Percentiles rank a stretch among this genome's conserved stretches.
These are phyloP conservation scores for Sanguinoderma infundibulare DNA, from an alignment of 1,284 basidiomycete genomes.

Conservation along the genomic window DNA sequence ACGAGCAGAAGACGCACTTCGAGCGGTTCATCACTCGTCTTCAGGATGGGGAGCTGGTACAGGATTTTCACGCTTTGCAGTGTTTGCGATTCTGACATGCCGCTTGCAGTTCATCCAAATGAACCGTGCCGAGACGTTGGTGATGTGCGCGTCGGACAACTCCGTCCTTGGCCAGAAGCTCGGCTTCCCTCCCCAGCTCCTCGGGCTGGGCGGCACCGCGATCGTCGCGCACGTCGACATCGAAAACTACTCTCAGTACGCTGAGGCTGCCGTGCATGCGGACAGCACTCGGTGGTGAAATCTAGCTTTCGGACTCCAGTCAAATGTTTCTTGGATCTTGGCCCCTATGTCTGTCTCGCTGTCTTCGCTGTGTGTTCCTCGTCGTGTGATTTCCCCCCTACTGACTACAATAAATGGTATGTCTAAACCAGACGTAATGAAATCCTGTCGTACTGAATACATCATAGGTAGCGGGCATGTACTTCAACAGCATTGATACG, in stretches of 20 bases:
- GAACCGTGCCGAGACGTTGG: constrained; percentile 30
- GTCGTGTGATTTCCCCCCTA: not conserved
- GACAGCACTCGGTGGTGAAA: constrained; percentile 31
- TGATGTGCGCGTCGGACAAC: constrained; percentile 31
- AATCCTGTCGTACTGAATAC: not conserved
- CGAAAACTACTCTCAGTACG: constrained; percentile 30
- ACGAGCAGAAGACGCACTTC: constrained; percentile 28
- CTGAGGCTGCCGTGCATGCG: constrained; percentile 29
- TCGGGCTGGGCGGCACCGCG: constrained; percentile 25
- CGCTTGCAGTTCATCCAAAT: constrained; percentile 32
- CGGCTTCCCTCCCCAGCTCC: constrained; percentile 25
- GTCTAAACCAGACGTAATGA: not conserved
- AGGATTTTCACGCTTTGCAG: constrained; percentile 1
- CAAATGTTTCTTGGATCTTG: not conserved
- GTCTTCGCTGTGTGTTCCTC: constrained; percentile 1
- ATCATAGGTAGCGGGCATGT: too few species aligned
- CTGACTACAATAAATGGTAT: not conserved
- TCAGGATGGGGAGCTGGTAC: constrained; percentile 29
- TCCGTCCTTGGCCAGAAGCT: constrained; percentile 25
- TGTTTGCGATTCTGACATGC: not conserved
- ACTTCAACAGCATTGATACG: too few species aligned
- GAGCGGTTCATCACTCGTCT: constrained; percentile 30
- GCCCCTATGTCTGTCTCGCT: constrained; percentile 5
- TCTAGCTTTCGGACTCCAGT: not conserved
- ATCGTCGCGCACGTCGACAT: constrained; percentile 33